These are phyloP conservation scores for Mesembryanthemum crystallinum DNA, from an alignment of 148 eudicot genomes.

Conservation along the genomic window DNA sequence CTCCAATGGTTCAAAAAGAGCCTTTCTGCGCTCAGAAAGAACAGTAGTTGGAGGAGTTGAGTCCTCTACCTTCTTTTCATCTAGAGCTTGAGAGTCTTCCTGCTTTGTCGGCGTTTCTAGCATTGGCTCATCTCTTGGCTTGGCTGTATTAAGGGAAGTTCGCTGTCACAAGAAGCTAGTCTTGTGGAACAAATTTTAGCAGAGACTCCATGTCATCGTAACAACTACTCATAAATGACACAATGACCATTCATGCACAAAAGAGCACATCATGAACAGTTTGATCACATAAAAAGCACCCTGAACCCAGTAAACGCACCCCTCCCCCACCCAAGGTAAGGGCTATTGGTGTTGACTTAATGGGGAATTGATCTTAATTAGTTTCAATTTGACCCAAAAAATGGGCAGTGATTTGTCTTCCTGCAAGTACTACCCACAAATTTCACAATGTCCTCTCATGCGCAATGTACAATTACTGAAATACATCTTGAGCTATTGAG, in stretches of 20 bases:
- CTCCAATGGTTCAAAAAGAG: constrained; percentile 85
- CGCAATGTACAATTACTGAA: no score
- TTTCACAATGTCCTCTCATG: no score
- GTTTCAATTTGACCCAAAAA: no score
- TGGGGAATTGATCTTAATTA: no score
- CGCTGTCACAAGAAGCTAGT: constrained; percentile 50
- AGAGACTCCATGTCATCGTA: constrained; percentile 9
- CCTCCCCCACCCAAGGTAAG: background rate
- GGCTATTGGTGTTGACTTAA: background rate
- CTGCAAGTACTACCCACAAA: no score
- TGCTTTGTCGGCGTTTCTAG: constrained; percentile 44
- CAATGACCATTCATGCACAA: background rate
- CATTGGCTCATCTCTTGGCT: constrained; percentile 34
- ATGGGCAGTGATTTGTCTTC: no score
- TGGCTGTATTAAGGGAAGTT: constrained; percentile 37
- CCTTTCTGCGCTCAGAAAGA: constrained; percentile 80
- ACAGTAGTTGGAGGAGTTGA: constrained; percentile 38
- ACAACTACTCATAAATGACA: background rate
- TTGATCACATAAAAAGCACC: background rate
- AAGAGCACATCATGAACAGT: background rate
- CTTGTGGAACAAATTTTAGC: constrained; percentile 34
- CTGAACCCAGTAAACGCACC: background rate
- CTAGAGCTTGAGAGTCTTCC: constrained; percentile 38
- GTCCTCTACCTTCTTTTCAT: constrained; percentile 53
- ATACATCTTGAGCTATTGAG: no score